phyloP scores from a whole-genome alignment of 768 basidiomycete species.

The Hebeloma cylindrosporum region DNA sequence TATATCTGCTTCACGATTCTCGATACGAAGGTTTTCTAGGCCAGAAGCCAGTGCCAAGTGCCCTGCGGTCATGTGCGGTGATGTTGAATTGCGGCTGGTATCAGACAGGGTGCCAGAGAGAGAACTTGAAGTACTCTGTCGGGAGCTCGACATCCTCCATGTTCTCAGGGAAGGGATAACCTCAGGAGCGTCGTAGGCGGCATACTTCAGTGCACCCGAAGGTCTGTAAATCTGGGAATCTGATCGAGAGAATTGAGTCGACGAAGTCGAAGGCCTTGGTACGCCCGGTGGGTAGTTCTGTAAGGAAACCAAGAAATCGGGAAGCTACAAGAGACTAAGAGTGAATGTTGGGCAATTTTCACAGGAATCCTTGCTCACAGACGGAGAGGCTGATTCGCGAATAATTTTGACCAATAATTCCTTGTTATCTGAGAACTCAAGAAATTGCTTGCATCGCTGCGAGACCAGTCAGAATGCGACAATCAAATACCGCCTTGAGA shows the following conservation, averaged over 20 bases:
- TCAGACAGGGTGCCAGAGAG: constrained; percentile 34
- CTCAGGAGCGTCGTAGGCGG: constrained; percentile 66
- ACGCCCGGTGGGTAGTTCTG: constrained; percentile 10
- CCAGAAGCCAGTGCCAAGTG: constrained; percentile 41
- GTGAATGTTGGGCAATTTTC: constrained; percentile 1
- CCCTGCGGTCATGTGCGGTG: constrained; percentile 40
- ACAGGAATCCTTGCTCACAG: constrained; percentile 38
- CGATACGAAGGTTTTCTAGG: constrained; percentile 13
- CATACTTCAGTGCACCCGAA: constrained; percentile 59
- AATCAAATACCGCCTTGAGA: neutral
- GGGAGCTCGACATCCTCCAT: constrained; percentile 30
- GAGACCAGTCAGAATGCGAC: constrained; percentile 10
- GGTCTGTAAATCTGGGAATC: constrained; percentile 12
- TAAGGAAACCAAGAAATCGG: constrained; percentile 53
- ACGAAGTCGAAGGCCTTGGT: constrained; percentile 12
- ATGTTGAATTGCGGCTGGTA: constrained; percentile 7
- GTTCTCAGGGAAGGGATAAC: constrained; percentile 43
- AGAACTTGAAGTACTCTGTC: constrained; percentile 32
- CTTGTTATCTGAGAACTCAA: constrained; percentile 46
- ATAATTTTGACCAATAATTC: constrained; percentile 47
- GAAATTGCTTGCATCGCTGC: constrained; percentile 74
- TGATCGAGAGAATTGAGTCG: constrained; percentile 15
- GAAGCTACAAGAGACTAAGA: constrained; percentile 60
- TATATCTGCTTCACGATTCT: neutral
- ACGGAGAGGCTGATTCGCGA: constrained; percentile 48